These are phyloP conservation scores for Pulveroboletus sp. DNA, from an alignment of 768 basidiomycete species.

Conservation along the genomic window DNA sequence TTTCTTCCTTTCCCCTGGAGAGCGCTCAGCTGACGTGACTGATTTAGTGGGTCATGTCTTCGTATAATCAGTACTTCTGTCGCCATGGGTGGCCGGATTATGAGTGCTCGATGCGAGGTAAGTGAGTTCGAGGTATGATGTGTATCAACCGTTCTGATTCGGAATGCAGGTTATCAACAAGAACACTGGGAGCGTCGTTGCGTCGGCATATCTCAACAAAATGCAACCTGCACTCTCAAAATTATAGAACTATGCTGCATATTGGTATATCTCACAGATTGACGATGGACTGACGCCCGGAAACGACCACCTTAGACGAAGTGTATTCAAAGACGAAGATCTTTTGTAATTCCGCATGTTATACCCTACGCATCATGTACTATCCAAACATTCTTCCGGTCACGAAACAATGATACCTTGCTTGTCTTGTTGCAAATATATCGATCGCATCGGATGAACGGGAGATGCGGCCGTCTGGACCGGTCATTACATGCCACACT, in stretches of 20 bases:
- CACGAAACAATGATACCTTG: constrained; percentile 3
- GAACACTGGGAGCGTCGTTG: constrained; percentile 53
- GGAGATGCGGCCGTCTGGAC: too few relatives aligned
- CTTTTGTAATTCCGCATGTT: constrained; percentile 14
- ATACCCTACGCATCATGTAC: constrained; percentile 24
- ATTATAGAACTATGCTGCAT: constrained; percentile 31
- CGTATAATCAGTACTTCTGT: constrained; percentile 63
- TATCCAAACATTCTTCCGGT: constrained; percentile 6
- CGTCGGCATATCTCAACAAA: constrained; percentile 68
- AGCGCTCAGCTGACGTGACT: constrained; percentile 5
- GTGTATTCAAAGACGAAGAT: constrained; percentile 19
- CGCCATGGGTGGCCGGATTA: constrained; percentile 64
- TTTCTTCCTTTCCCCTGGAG: constrained; percentile 7
- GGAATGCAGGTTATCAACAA: constrained; percentile 54
- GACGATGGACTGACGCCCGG: not conserved
- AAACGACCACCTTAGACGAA: constrained; percentile 15
- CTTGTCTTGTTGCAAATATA: not conserved
- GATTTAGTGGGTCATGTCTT: constrained; percentile 54
- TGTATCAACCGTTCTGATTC: constrained; percentile 1
- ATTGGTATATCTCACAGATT: constrained; percentile 1
- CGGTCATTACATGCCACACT: not conserved
- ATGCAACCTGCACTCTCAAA: constrained; percentile 62
- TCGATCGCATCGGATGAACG: not conserved
- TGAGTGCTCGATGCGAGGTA: constrained; percentile 73
- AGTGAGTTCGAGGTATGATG: constrained; percentile 14